Evolutionary conservation across 1,139 yeast species (phyloP), one percentile per base, ranked within the genome.

Genomic region (Candida sp.): DNA sequence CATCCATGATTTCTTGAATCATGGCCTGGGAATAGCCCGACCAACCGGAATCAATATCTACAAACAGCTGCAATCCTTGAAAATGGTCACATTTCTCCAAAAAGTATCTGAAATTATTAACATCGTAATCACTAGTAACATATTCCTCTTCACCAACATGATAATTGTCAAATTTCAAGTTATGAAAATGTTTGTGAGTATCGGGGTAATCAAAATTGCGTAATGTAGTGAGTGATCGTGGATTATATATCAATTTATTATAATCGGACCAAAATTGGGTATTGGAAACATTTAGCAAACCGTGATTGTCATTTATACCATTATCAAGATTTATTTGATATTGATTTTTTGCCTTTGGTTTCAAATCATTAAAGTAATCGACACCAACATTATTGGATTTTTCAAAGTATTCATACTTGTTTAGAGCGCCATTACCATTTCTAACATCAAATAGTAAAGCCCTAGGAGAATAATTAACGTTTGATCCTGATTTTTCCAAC

Each of bases 201-300:
- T 39, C 49, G 40, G 45, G 50, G 21, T 55, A 72, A 22, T 73
- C 73, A 87, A 90, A 91, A 44, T 79, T 70, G 2, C 68, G 61
- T 19, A 88, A 57, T 5, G 71, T 69, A 41, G 77, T 66, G 45
- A 86, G 66, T 2, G 84, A 75, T 22, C 67, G 65, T 0, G 97
- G 95, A 44, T 78, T 77, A 55, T 81, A 82, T 19, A 87, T 76
- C 45, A 90, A 74, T 52, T 82, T 78, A 40, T 84, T 74, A 57
- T 84, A 89, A 60, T 90, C 97, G 0, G 93, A 75, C 98, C 98
- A 93, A 55, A 79, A 87, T 35, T 61, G 63, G 0, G 89, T 79
- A 42, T 75, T 77, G 0, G 55, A 54, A 0, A 54, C 51, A 4
- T 61, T 60, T 38, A 87, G 61, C 5, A 66, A 48, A 7, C 52